Conservation (phyloP, 73 alveolate genomes). For the Blepharisma japonicum region DNA sequence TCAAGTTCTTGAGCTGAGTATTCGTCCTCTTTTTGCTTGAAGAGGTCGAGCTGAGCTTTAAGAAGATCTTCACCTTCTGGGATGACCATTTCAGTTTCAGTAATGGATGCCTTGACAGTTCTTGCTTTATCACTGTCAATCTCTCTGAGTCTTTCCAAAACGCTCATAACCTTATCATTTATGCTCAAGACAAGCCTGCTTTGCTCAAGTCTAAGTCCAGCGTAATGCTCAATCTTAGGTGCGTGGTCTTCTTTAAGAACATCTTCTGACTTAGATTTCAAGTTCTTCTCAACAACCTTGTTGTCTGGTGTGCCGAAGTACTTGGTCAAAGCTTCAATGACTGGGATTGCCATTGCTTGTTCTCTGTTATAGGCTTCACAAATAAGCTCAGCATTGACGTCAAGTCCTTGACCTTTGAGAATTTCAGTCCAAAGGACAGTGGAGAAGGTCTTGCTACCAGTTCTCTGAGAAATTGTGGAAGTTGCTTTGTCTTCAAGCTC, state of each 20-base stretch:
- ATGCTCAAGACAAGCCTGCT: neutral
- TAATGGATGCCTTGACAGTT: neutral
- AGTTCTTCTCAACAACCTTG: too few species aligned
- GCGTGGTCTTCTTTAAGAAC: too few species aligned
- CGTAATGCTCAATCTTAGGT: neutral
- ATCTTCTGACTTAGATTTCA: too few species aligned
- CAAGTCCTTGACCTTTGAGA: slow-evolving; percentile 17
- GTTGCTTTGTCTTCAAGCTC: neutral
- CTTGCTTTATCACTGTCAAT: neutral
- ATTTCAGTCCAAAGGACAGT: slow-evolving; percentile 6
- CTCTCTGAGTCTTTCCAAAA: neutral
- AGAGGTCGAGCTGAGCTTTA: neutral
- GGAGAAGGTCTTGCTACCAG: neutral
- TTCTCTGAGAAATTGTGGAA: neutral
- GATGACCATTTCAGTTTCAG: neutral
- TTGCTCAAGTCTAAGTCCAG: neutral
- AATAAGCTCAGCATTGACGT: neutral
- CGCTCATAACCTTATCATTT: neutral
- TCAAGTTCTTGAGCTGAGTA: neutral
- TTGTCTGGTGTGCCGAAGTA: too few species aligned
- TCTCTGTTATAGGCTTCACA: neutral
- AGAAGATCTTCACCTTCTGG: neutral
- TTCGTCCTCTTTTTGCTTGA: neutral
- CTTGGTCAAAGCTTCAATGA: too few species aligned
- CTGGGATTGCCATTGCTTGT: neutral